Base-by-base conservation (phyloP, 805 yeast genomes). In the Candida tallmaniae region DNA sequence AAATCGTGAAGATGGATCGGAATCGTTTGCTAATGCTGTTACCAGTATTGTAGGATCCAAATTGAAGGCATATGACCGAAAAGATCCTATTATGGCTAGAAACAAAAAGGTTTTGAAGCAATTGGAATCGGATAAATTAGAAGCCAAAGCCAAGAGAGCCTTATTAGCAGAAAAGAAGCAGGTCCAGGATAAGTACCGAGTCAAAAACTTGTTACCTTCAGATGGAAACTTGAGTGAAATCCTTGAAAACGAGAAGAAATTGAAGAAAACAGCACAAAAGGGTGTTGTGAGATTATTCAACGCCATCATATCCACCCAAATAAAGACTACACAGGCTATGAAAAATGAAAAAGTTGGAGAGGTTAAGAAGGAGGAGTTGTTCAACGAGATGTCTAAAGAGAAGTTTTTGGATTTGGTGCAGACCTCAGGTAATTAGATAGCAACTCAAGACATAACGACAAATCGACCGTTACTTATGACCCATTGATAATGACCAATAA, bases 51-150 rank as follows among this genome's bases (percentile, higher is more conserved):
- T 90, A 33, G 83, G 83, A 4, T 86, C 97, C 2, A 80, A 78
- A 49, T 68, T 90, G 45, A 93, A 93, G 56, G 94, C 96, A 0
- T 83, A 90, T 49, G 87, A 83, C 51, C 72, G 97, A 52, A 74
- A 74, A 29, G 95, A 89, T 55, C 98, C 98, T 3, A 85, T 90
- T 36, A 70, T 90, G 61, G 89, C 90, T 6, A 78, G 97, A 60
- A 83, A 84, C 51, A 83, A 82, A 45, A 68, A 73, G 27, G 74
- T 80, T 0, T 41, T 79, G 32, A 81, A 80, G 60, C 80, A 84
- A 45, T 71, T 83, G 37, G 96, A 89, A 47, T 73, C 79, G 21
- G 86, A 84, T 33, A 84, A 83, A 51, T 65, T 93, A 29, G 97
- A 90, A 48, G 74, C 76, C 40, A 84, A 87, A 55, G 97, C 96